Evolutionary conservation across 441 rosid genomes (phyloP).

Genomic region (Gossypium gossypioides): DNA sequence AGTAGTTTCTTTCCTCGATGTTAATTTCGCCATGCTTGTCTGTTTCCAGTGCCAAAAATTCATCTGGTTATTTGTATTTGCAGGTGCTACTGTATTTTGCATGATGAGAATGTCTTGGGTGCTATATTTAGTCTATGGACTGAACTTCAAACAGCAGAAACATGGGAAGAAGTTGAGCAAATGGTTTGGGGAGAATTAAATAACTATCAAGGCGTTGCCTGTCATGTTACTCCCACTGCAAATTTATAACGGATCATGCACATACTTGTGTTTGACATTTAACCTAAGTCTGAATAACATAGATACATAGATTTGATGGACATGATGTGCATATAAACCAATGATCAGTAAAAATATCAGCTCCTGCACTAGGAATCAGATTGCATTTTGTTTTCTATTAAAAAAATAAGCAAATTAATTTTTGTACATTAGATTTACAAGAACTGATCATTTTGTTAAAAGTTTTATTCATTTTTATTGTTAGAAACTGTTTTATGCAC

Average conservation of each 20-base stretch:
- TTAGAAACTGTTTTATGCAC: too few relatives aligned
- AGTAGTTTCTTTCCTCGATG: not conserved
- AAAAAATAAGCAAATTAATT: too few relatives aligned
- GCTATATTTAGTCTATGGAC: constrained; percentile 73
- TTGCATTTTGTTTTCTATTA: too few relatives aligned
- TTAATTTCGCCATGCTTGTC: not conserved
- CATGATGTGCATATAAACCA: not conserved
- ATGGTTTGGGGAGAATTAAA: constrained; percentile 75
- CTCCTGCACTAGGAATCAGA: too few relatives aligned
- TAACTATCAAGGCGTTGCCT: constrained; percentile 25
- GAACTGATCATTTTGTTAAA: too few relatives aligned
- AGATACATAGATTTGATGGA: too few relatives aligned
- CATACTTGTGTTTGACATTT: not conserved
- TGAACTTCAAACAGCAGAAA: constrained; percentile 46
- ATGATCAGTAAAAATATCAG: not conserved
- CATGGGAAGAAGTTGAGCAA: constrained; percentile 86
- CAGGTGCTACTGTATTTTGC: constrained; percentile 90
- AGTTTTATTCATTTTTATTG: too few relatives aligned
- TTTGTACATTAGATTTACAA: too few relatives aligned
- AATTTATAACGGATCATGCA: not conserved
- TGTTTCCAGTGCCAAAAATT: not conserved
- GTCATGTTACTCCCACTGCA: not conserved
- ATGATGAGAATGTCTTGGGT: constrained; percentile 78
- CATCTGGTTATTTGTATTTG: constrained; percentile 5
- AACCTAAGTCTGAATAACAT: not conserved